These are phyloP conservation scores for Modicella reniformis DNA, from an alignment of 371 early-diverging fungal genomes.

Conservation along the genomic window DNA sequence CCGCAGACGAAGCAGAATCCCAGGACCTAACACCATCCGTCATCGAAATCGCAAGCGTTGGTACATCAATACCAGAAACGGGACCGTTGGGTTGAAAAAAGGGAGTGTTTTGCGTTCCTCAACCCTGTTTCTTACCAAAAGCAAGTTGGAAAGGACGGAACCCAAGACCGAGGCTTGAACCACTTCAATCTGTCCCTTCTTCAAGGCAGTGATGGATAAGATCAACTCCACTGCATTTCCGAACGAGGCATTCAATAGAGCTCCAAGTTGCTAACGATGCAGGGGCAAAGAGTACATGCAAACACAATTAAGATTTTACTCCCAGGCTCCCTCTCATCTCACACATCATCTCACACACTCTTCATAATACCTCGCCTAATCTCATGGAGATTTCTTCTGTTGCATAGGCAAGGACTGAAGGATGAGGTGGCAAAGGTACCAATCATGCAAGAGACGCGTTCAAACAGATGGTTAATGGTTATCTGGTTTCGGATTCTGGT, in stretches of 20 bases:
- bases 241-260: conserved; percentile 88
- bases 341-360: too few species aligned
- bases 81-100: too few species aligned
- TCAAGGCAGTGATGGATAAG: conserved; percentile 81
- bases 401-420: conserved; percentile 68
- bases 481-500: too few species aligned
- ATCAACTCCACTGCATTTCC: conserved; percentile 89
- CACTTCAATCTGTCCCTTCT: conserved; percentile 80
- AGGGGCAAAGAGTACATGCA: too few species aligned
- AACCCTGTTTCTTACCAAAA: conserved; percentile 56
- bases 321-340: background rate
- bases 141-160: conserved; percentile 86
- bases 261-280: conserved; percentile 76
- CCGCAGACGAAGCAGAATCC: conserved; percentile 86
- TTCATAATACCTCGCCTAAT: conserved; percentile 56
- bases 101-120: background rate
- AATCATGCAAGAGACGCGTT: background rate
- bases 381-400: conserved; percentile 59
- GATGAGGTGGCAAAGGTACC: background rate
- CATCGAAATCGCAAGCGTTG: background rate
- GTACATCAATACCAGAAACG: background rate
- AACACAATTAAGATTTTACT: too few species aligned
- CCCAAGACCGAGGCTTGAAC: conserved; percentile 90
- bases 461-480: background rate
- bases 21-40: conserved; percentile 47